phyloP scores from a whole-genome alignment of 73 alveolate genomes.

The Paramecium sexaurelia region DNA sequence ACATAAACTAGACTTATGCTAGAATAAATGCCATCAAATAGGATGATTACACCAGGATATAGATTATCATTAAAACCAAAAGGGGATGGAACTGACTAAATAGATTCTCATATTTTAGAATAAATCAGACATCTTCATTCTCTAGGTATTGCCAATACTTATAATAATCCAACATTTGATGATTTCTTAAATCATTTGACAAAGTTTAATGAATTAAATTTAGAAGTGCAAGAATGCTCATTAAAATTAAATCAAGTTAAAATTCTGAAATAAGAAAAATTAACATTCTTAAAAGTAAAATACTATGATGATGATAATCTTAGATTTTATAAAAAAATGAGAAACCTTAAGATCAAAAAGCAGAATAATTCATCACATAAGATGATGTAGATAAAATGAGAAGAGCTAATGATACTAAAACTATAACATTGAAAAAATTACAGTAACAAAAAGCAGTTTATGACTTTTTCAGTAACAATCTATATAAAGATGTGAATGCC shows the following conservation, averaged over 20 bases:
- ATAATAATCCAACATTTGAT: constrained; percentile 2
- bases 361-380: not conserved
- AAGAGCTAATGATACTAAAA: not conserved
- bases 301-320: not conserved
- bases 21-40: constrained; percentile 6
- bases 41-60: constrained; percentile 33
- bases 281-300: not conserved
- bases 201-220: not conserved
- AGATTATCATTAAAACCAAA: not conserved
- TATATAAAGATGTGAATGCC: constrained; percentile 8
- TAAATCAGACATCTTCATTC: not conserved
- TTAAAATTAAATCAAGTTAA: not conserved
- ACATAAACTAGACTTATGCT: not conserved
- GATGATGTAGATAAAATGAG: constrained; percentile 18
- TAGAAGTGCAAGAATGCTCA: not conserved
- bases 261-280: not conserved
- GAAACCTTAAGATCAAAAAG: not conserved
- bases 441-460: not conserved
- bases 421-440: not conserved
- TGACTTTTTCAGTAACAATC: not conserved
- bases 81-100: not conserved
- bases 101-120: not conserved
- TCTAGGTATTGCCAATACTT: not conserved
- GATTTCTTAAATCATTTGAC: not conserved
- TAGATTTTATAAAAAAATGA: constrained; percentile 18